phyloP scores from a whole-genome alignment of 2,329 filamentous ascomycete genomes.

The Fusarium tanahbumbuense region DNA sequence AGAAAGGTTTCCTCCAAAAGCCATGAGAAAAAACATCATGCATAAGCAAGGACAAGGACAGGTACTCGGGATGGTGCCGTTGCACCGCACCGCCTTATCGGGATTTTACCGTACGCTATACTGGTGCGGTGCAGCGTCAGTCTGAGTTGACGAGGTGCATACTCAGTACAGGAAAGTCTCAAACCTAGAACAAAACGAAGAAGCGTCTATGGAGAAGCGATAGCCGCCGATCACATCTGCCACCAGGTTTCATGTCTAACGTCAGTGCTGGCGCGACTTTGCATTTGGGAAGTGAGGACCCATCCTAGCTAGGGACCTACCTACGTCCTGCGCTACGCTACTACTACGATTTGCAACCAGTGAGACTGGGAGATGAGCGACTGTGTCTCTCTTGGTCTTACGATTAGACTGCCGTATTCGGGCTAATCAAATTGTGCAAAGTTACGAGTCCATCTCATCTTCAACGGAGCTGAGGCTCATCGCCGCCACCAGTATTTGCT shows the following conservation, averaged over 20 bases:
- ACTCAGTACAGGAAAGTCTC: slow-evolving; percentile 16
- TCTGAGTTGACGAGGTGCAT: slow-evolving; percentile 14
- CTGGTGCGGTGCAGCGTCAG: neutral
- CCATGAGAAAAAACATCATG: neutral
- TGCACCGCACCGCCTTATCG: neutral
- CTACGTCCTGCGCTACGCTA: neutral
- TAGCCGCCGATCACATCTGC: slow-evolving; percentile 19
- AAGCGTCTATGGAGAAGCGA: slow-evolving; percentile 2
- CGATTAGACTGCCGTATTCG: neutral
- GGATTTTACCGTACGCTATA: neutral
- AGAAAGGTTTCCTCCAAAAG: neutral
- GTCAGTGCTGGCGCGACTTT: slow-evolving; percentile 6
- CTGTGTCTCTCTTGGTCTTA: neutral
- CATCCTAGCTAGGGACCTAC: neutral
- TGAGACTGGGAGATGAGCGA: neutral
- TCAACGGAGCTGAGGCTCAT: slow-evolving; percentile 4
- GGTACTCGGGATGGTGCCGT: neutral
- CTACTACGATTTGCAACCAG: neutral
- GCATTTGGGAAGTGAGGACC: neutral
- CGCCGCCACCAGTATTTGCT: slow-evolving; percentile 3
- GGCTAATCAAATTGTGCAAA: neutral
- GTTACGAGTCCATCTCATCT: neutral
- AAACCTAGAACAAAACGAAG: slow-evolving; percentile 3
- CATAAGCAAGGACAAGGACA: neutral
- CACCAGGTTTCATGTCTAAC: slow-evolving; percentile 6